phyloP scores from a whole-genome alignment of 2,329 filamentous ascomycete genomes.

The Tolypocladium endophyticum region DNA sequence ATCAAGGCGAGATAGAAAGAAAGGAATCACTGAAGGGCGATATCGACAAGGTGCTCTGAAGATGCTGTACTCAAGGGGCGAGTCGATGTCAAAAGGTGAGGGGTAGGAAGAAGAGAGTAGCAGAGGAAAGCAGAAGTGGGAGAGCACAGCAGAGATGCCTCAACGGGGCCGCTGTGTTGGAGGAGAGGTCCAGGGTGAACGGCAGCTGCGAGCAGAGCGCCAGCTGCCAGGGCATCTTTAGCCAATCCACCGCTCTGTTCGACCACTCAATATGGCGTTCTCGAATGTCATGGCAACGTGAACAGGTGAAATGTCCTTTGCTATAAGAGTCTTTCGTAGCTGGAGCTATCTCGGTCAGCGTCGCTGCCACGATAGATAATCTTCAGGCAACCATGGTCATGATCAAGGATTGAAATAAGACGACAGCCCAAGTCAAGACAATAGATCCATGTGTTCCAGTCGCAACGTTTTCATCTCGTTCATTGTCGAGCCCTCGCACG shows the following conservation, averaged over 20 bases:
- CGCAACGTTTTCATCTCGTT: too few relatives aligned
- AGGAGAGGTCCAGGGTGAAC: background rate
- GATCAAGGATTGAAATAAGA: background rate
- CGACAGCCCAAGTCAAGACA: background rate
- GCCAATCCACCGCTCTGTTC: background rate
- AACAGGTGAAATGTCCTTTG: background rate
- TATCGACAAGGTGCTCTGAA: background rate
- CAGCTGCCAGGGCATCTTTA: background rate
- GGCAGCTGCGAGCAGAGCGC: constrained; percentile 2
- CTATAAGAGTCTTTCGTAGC: background rate
- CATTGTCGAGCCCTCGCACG: background rate
- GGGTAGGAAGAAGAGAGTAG: background rate
- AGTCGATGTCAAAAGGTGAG: constrained; percentile 2
- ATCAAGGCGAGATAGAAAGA: background rate
- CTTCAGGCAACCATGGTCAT: background rate
- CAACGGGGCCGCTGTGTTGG: background rate
- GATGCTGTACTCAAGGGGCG: constrained; percentile 1
- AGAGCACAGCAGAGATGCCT: background rate
- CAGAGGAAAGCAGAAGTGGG: background rate
- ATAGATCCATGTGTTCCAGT: background rate
- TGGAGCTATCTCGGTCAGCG: background rate
- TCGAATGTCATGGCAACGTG: background rate
- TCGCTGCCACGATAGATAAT: background rate
- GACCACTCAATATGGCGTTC: background rate
- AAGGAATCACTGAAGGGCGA: background rate